These are phyloP conservation scores for Spergularia bocconei DNA, from an alignment of 148 eudicot species.

Conservation along the genomic window DNA sequence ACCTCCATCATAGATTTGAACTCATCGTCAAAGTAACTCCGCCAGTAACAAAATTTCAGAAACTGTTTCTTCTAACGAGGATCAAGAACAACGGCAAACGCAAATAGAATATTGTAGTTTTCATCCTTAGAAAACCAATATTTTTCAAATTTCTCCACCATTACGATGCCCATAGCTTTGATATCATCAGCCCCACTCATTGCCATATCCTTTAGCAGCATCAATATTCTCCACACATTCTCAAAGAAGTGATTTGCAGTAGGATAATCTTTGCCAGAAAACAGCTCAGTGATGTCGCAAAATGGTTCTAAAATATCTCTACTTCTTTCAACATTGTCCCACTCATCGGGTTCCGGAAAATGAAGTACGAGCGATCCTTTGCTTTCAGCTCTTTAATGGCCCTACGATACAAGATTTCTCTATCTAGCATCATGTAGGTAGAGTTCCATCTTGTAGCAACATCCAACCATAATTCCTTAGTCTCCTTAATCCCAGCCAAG, in stretches of 20 bases:
- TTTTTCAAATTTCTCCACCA: not conserved
- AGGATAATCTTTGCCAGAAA: no score
- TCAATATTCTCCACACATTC: slow-evolving; percentile 2
- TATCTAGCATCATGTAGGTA: no score
- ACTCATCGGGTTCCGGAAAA: not conserved
- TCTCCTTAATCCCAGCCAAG: no score
- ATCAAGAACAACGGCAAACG: not conserved
- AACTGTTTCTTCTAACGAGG: slow-evolving; percentile 2
- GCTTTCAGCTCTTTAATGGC: slow-evolving; percentile 6
- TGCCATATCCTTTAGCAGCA: not conserved
- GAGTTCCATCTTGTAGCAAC: not conserved
- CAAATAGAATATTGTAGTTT: not conserved
- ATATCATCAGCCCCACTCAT: not conserved
- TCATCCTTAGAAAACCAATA: not conserved
- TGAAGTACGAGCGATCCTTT: not conserved
- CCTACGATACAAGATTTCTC: not conserved
- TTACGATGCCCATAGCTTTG: not conserved
- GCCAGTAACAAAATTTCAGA: not conserved
- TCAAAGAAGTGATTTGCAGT: no score
- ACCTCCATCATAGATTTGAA: not conserved
- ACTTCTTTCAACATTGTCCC: not conserved
- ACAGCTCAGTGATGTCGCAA: no score
- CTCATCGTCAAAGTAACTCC: not conserved
- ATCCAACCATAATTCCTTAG: no score
- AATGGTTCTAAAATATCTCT: slow-evolving; percentile 12